Evolutionary conservation across 441 rosid genomes (phyloP), one percentile per base, ranked within the genome.

Genomic region (Erodium texanum): DNA sequence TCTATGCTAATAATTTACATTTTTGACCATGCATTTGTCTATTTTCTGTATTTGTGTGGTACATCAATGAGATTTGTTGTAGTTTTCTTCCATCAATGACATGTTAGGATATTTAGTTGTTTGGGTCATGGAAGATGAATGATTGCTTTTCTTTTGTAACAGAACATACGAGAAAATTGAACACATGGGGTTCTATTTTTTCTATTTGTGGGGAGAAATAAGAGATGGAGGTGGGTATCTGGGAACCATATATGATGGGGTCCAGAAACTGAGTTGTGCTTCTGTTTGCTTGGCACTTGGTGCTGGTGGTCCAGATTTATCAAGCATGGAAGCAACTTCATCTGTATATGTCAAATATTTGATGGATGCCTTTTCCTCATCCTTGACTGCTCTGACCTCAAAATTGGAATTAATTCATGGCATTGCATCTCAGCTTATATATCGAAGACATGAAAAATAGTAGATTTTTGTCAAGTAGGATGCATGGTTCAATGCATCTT

Each of bases 221-320:
- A 62, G 69, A 61, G 58, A 68, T 16, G 67, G 61, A 20, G 66
- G 61, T 65, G 69, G 63, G 61, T 72, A 67, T 38, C 70, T 67
- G 67, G 61, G 58, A 54, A 54, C 61, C 61, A 7, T 54, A 16
- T 20, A 54, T 38, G 58, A 63, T 36, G 78, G 71, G 80, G 80
- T 81, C 82, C 84, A 76, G 76, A 68, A 66, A 71, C 66, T 70
- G 36, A 48, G 52, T 52, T 75, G 66, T 65, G 62, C 52, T 38
- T 38, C 45, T 7, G 9, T 68, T 72, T 58, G 58, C 66, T 70
- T 70, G 36, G 64, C 66, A 72, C 71, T 56, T 75, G n/a, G n/a
- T n/a, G n/a, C n/a, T 75, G 36, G 84, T 78, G 84, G 84, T 81
- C 84, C 84, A 70, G 71, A 18, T 22, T 18, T 18, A 54, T 54